phyloP scores from a whole-genome alignment of 2,329 filamentous ascomycete genomes.

The Myriosclerotinia curreyana region DNA sequence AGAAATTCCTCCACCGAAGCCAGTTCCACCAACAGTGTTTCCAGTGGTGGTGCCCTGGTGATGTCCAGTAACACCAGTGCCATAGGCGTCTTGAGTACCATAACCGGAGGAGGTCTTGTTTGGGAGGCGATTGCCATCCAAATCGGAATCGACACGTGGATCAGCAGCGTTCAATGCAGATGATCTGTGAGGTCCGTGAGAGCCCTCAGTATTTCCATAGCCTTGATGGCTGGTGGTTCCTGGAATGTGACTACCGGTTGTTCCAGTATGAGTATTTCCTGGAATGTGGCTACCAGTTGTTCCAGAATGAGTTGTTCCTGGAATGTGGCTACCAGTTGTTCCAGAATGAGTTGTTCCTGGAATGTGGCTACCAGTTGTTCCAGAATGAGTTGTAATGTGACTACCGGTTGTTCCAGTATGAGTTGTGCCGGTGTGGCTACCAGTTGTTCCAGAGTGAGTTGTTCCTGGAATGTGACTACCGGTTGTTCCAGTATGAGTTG shows the following conservation, averaged over 20 bases:
- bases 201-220: conserved; percentile 22
- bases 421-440: no score
- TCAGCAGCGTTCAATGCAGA: conserved; percentile 47
- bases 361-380: neutral
- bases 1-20: conserved; percentile 31
- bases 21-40: conserved; percentile 18
- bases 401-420: conserved; percentile 8
- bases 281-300: neutral
- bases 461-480: neutral
- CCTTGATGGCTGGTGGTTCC: no score
- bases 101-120: conserved; percentile 15
- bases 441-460: no score
- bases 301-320: neutral
- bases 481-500: neutral
- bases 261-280: neutral
- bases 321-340: no score
- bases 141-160: conserved; percentile 51
- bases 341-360: neutral
- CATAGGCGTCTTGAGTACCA: conserved; percentile 21
- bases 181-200: conserved; percentile 35
- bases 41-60: conserved; percentile 15
- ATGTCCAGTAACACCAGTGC: conserved; percentile 11
- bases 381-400: neutral
- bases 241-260: neutral
- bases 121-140: conserved; percentile 35